phyloP scores from a whole-genome alignment of 305 asterid species.

The Caryopteris hybrid region DNA sequence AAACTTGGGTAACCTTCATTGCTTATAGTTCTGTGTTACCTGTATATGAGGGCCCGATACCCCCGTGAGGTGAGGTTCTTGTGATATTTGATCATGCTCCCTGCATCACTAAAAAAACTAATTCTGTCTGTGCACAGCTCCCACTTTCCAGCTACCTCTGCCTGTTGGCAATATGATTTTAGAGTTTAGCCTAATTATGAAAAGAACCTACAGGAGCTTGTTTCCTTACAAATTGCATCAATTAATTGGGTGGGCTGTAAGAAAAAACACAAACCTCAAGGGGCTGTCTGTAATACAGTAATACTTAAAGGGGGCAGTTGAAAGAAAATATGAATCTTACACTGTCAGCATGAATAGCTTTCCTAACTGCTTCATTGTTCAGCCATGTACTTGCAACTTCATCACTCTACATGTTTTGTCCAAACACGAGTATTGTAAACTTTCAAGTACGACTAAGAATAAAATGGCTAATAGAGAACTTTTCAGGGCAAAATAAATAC shows the following conservation, averaged over 20 bases:
- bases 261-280: not conserved
- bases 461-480: not conserved
- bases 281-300: not conserved
- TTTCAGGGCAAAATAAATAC: not conserved
- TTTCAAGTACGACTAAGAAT: not conserved
- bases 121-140: slow-evolving; percentile 68
- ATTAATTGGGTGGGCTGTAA: not conserved
- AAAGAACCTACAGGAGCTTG: too few relatives aligned
- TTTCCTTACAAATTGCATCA: not conserved
- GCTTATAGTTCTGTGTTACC: slow-evolving; percentile 28
- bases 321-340: slow-evolving; percentile 43
- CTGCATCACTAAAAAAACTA: slow-evolving; percentile 54
- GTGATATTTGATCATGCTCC: slow-evolving; percentile 93
- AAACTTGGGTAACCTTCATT: not conserved
- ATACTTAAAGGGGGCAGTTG: not conserved
- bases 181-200: not conserved
- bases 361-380: slow-evolving; percentile 64
- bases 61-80: slow-evolving; percentile 75
- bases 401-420: slow-evolving; percentile 48
- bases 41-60: slow-evolving; percentile 73
- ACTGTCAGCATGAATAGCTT: slow-evolving; percentile 78
- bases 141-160: slow-evolving; percentile 43
- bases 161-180: slow-evolving; percentile 32
- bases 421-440: not conserved
- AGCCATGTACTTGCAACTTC: slow-evolving; percentile 81